Percentiles rank a stretch among this genome's conserved stretches.
Conservation (phyloP, 2,329 filamentous ascomycete genomes). For the Hymenoscyphus occultus region DNA sequence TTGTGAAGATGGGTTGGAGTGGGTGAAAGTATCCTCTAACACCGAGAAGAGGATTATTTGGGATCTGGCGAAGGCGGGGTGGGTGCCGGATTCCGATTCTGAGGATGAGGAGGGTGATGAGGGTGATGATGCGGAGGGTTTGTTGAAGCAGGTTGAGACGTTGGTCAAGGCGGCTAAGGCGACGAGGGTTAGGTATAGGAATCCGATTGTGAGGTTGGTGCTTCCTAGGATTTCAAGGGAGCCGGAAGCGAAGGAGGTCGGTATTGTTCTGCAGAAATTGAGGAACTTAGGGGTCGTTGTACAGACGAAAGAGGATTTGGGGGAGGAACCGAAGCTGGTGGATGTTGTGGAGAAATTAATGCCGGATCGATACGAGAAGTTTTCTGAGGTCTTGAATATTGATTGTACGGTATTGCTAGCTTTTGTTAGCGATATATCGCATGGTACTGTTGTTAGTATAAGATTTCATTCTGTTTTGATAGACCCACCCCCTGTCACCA, state of each 20-base stretch:
- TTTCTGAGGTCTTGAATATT: conserved; percentile 49
- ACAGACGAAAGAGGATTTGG: conserved; percentile 32
- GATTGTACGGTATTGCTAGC: conserved; percentile 66
- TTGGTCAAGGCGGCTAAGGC: conserved; percentile 55
- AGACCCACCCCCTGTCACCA: not conserved
- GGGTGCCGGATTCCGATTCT: conserved; percentile 47
- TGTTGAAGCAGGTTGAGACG: conserved; percentile 58
- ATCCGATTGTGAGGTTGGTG: conserved; percentile 58
- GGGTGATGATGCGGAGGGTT: conserved; percentile 47
- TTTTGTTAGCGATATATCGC: conserved; percentile 60
- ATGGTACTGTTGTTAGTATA: conserved; percentile 30
- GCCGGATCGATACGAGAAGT: conserved; percentile 38
- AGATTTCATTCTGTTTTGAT: not conserved
- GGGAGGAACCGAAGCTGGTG: conserved; percentile 19
- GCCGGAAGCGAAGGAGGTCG: conserved; percentile 50
- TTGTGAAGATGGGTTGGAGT: conserved; percentile 58
- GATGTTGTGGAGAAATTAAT: conserved; percentile 36
- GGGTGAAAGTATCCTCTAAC: conserved; percentile 67
- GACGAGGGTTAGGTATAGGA: conserved; percentile 55
- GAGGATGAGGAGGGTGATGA: conserved; percentile 43
- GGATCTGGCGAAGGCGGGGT: conserved; percentile 67
- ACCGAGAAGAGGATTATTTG: conserved; percentile 62
- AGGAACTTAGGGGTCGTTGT: conserved; percentile 43
- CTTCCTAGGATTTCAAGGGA: conserved; percentile 55
- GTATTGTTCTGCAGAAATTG: conserved; percentile 54